Evolutionary conservation across 2,329 filamentous ascomycete genomes (phyloP), one percentile per base, ranked within the genome.

Genomic region (Paramyrothecium sp.): DNA sequence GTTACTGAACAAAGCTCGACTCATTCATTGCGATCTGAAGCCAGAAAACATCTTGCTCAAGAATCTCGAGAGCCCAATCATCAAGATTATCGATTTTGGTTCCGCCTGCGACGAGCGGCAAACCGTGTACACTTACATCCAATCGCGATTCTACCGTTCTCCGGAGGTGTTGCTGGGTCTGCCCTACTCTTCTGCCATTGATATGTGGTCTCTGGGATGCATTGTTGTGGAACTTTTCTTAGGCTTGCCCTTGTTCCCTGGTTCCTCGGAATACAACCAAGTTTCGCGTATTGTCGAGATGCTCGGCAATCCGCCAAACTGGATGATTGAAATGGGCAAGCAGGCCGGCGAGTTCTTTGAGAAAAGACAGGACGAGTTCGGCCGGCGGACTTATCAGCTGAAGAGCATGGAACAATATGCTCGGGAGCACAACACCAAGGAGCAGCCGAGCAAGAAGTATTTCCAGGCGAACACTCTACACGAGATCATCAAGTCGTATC

Each of bases 241-340:
- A 1, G 95, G 95, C 50, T 81, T 99, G 53, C 95, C 95, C 1
- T 77, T 99, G 2, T 99, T 99, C 74, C 95, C 95, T 8, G 95
- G 95, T 26, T 98, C 94, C 1, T 99, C 95, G 2, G 95, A 99
- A 74, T 99, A 99, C 75, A 99, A 99, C 67, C 95, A 99, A 73
- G 93, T 99, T 19, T 94, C 94, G 26, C 85, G 95, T 54, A 99
- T 99, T 62, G 93, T 95, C 21, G 95, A 99, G 76, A 99, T 99
- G 95, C 84, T 99, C 10, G 95, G 95, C 12, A 88, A 97, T 63
- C 94, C 95, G 2, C 94, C 92, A 41, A 96, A 92, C 62, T 99
- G 95, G 95, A 99, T 99, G 95, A 84, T 99, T 56, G 95, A 99
- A 71, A 96, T 97, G 84, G 95, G 95, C 66, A 99, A 99, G 75